phyloP scores from a whole-genome alignment of 169 alveolate species.

The Plasmodium ovale region DNA sequence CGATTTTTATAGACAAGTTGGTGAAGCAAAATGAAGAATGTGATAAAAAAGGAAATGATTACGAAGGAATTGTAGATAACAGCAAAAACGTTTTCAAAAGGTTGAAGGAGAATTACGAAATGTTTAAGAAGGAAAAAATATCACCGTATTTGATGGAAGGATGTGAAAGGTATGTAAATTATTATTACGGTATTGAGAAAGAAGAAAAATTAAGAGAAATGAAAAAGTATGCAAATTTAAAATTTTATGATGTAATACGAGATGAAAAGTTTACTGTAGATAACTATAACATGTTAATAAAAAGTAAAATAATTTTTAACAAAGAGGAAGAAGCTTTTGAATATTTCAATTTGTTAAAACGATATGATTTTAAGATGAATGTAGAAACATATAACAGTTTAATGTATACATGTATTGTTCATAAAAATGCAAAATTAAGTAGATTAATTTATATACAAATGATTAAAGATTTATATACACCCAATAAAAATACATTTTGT shows the following conservation, averaged over 20 bases:
- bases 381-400: slow-evolving; percentile 82
- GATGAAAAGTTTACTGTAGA: slow-evolving; percentile 34
- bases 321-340: slow-evolving; percentile 68
- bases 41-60: not conserved
- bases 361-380: slow-evolving; percentile 70
- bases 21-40: not conserved
- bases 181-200: slow-evolving; percentile 73
- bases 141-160: slow-evolving; percentile 46
- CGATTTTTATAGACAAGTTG: not conserved
- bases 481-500: slow-evolving; percentile 85
- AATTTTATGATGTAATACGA: slow-evolving; percentile 61
- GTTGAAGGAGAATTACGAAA: slow-evolving; percentile 42
- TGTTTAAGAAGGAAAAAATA: slow-evolving; percentile 28
- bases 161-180: slow-evolving; percentile 52
- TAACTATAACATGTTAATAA: slow-evolving; percentile 57
- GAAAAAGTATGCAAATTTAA: slow-evolving; percentile 18
- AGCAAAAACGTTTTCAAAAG: slow-evolving; percentile 55
- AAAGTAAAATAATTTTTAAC: slow-evolving; percentile 39
- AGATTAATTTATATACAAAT: slow-evolving; percentile 85
- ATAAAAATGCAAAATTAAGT: slow-evolving; percentile 79
- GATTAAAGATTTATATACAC: slow-evolving; percentile 81
- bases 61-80: slow-evolving; percentile 56
- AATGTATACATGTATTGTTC: slow-evolving; percentile 72
- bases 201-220: slow-evolving; percentile 58
- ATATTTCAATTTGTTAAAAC: slow-evolving; percentile 74